Conservation (phyloP, 2,329 filamentous ascomycete genomes). For the Pseudogymnoascus sp. region DNA sequence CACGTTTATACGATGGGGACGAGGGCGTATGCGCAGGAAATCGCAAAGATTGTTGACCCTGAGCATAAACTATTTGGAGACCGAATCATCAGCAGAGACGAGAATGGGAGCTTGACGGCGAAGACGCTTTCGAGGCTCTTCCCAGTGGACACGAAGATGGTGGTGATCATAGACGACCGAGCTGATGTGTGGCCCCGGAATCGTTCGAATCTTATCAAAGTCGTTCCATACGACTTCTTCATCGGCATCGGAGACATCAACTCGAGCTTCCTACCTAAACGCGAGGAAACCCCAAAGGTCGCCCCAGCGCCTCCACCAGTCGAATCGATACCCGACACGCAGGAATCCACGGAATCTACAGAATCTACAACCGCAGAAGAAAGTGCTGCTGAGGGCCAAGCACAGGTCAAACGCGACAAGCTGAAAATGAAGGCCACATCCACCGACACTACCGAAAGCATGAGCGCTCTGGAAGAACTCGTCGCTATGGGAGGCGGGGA, state of each 20-base stretch:
- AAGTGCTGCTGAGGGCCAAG: neutral
- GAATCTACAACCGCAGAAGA: neutral
- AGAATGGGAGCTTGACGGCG: constrained; percentile 85
- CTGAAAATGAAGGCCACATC: neutral
- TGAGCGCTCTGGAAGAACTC: constrained; percentile 58
- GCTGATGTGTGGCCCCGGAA: constrained; percentile 93
- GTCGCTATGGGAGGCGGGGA: constrained; percentile 68
- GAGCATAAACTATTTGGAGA: constrained; percentile 85
- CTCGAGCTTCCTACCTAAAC: constrained; percentile 88
- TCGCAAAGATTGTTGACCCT: constrained; percentile 88
- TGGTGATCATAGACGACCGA: constrained; percentile 95
- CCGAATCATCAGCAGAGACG: constrained; percentile 90
- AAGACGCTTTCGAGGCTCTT: constrained; percentile 90
- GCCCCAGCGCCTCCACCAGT: constrained; percentile 18
- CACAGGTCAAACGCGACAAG: neutral
- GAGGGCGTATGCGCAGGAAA: constrained; percentile 85
- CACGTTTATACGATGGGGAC: constrained; percentile 99
- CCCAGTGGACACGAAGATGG: constrained; percentile 97
- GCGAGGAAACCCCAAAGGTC: constrained; percentile 39
- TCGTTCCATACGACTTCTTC: constrained; percentile 94
- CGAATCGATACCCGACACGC: constrained; percentile 9
- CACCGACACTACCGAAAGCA: constrained; percentile 11
- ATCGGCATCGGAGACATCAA: constrained; percentile 98
- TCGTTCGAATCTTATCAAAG: constrained; percentile 86
- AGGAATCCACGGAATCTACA: neutral